A percentile compares a stretch with the other conserved stretches of the same genome.
phyloP scores from a whole-genome alignment of 2,329 filamentous ascomycete genomes.

The Eurotiales sp. region DNA sequence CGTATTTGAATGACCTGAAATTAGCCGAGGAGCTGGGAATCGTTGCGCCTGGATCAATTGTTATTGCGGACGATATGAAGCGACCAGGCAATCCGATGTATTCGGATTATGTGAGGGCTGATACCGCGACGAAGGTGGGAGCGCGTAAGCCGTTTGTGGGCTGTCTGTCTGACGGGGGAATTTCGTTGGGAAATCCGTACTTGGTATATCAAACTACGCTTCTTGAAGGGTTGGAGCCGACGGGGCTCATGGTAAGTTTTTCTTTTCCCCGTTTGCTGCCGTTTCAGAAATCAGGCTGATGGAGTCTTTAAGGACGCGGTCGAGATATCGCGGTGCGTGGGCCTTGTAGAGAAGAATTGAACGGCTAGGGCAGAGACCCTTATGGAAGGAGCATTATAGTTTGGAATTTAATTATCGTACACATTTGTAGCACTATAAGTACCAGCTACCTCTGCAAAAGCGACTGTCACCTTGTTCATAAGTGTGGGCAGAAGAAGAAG shows the following conservation, averaged over 20 bases:
- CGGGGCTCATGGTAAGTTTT: not conserved
- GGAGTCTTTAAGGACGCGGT: too few species aligned
- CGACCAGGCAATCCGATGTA: conserved; percentile 1
- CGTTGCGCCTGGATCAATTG: conserved; percentile 48
- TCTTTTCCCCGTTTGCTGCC: not conserved
- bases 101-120: not conserved
- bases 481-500: too few species aligned
- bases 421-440: too few species aligned
- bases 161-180: not conserved
- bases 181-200: not conserved
- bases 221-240: not conserved
- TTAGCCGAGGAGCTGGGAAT: conserved; percentile 66
- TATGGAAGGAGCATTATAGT: too few species aligned
- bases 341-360: too few species aligned
- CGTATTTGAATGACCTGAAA: conserved; percentile 69
- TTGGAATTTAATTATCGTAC: too few species aligned
- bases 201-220: not conserved
- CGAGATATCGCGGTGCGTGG: too few species aligned
- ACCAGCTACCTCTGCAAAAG: too few species aligned
- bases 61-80: conserved; percentile 7
- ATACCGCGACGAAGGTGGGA: not conserved
- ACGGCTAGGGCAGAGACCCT: too few species aligned
- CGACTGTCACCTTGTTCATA: too few species aligned
- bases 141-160: too few species aligned
- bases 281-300: too few species aligned